Evolutionary conservation across 495 filamentous ascomycete genomes (phyloP).

Genomic region (Chaetomium cochliodes): DNA sequence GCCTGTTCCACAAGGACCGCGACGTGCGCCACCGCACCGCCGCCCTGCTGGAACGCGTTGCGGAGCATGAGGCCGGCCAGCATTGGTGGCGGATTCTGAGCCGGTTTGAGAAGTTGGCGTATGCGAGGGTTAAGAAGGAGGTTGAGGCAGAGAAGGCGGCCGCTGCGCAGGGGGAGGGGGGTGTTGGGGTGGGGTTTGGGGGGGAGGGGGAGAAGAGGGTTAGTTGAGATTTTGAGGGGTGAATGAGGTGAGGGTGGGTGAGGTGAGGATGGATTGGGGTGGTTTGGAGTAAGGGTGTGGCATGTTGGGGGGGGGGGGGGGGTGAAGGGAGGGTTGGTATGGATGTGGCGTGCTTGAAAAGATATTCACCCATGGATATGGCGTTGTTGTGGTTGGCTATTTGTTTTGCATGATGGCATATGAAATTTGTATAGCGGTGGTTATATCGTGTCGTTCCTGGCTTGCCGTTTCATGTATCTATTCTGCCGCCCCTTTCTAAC

Average conservation of each 20-base stretch:
- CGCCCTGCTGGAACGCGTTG: constrained; percentile 77
- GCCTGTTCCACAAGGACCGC: constrained; percentile 85
- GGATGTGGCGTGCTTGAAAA: background rate
- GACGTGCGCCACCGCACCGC: constrained; percentile 76
- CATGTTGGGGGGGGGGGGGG: background rate
- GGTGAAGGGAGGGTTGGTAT: background rate
- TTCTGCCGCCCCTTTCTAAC: background rate
- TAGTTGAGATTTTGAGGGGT: background rate
- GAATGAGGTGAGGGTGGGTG: background rate
- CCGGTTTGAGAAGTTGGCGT: constrained; percentile 83
- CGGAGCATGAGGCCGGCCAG: constrained; percentile 81
- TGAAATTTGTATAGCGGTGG: background rate
- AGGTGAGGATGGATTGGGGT: background rate
- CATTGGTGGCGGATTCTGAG: constrained; percentile 90
- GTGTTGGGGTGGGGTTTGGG: background rate
- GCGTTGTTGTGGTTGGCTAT: background rate
- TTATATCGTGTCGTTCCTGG: background rate
- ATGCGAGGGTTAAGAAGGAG: constrained; percentile 65
- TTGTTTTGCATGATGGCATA: background rate
- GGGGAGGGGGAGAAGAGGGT: background rate
- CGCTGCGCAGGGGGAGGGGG: constrained; percentile 30
- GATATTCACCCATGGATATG: background rate
- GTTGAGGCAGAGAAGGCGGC: constrained; percentile 48
- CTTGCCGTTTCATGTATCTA: background rate
- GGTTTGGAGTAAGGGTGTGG: background rate